These are phyloP conservation scores for Sicyos baderoa DNA, from an alignment of 306 rosid species.

Conservation along the genomic window DNA sequence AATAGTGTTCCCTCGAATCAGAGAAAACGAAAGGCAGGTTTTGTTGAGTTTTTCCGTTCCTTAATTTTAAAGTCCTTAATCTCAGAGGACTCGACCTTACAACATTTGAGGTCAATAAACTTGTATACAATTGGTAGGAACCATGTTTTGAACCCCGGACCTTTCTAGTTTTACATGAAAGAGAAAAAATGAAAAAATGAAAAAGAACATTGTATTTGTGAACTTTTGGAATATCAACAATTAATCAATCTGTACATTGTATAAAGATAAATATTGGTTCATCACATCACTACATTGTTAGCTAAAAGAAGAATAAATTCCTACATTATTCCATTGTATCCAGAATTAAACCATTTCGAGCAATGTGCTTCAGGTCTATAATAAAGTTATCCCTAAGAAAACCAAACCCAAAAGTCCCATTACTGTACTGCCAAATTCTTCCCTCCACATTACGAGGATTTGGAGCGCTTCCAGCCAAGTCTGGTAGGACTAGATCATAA, in stretches of 20 bases:
- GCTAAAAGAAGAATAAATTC: slow-evolving; percentile 20
- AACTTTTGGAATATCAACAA: neutral
- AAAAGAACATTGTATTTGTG: neutral
- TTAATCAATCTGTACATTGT: slow-evolving; percentile 14
- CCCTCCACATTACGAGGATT: slow-evolving; percentile 62
- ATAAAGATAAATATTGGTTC: neutral
- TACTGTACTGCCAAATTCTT: slow-evolving; percentile 74
- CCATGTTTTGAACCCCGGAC: neutral
- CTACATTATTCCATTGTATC: slow-evolving; percentile 40
- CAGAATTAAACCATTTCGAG: slow-evolving; percentile 46
- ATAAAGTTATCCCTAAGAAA: slow-evolving; percentile 65
- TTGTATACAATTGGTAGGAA: neutral
- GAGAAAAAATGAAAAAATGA: neutral
- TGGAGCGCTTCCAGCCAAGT: slow-evolving; percentile 34
- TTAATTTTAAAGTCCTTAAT: neutral
- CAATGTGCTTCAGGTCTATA: slow-evolving; percentile 60
- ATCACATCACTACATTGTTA: neutral
- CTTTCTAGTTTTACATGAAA: neutral
- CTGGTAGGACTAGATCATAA: slow-evolving; percentile 57
- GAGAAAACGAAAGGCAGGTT: neutral
- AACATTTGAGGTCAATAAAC: neutral
- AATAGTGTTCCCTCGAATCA: neutral
- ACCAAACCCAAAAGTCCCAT: slow-evolving; percentile 87
- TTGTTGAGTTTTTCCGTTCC: neutral
- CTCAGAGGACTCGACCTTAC: neutral